Base-by-base conservation (phyloP, 768 basidiomycete species). In the Rhizopogon vulgaris region DNA sequence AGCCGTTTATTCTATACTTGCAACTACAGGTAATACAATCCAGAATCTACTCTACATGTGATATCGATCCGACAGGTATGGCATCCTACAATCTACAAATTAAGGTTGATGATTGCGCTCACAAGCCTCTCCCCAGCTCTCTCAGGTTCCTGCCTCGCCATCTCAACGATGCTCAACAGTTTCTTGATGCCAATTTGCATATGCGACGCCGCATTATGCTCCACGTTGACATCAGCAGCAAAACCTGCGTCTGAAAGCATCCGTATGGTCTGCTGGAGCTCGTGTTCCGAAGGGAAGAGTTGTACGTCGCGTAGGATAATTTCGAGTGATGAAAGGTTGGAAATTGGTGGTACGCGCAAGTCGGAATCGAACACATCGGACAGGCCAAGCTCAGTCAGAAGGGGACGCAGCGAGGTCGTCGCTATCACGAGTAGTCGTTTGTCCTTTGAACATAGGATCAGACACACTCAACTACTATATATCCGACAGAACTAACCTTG, bases 61-160 rank as follows among this genome's bases (percentile, higher is more conserved):
- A 51, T 41, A 45, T 41, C 41, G 43, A 28, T 51, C 38, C 42
- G 24, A 45, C 15, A 18, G 38, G 43, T 46, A 46, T 32, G 14
- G n/a, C n/a, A 14, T 22, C 24, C 15, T 17, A 9, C 46, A 32
- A 43, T 30, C 55, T 49, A 58, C 59, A 49, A 65, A 47, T 30
- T 46, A 7, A 86, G 62, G 9, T 77, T 82, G 72, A 88, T 76
- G 50, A 91, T 65, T 36, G 80, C 82, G 42, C 73, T 76, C 51
- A 77, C 78, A 53, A 93, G 68, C 53, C 90, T 76, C 61, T 85
- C 82, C 27, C 81, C 89, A 14, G 84, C 87, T 55, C 83, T 85
- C 46, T 90, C 84, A 1, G 91, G 91, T 62, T 96, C 95, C 71
- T 98, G 96, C 62, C 95, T 78, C 43, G 94, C 90, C 94, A 96